Percentiles rank a stretch among this genome's conserved stretches.
Evolutionary conservation across 2,329 filamentous ascomycete species (phyloP).

Genomic region (Cladosporium sp.): DNA sequence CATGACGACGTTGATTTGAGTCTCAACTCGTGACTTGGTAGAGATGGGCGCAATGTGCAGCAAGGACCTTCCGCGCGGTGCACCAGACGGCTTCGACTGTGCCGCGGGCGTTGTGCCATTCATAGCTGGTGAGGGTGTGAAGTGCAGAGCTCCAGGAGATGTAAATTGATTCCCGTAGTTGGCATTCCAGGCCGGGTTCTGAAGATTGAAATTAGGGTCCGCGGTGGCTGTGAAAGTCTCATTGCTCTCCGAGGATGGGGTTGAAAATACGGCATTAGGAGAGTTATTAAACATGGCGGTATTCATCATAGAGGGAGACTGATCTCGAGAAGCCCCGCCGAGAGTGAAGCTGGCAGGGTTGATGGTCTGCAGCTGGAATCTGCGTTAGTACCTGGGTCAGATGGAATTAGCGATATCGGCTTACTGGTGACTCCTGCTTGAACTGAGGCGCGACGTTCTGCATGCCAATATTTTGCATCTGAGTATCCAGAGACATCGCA

Average conservation of each 20-base stretch:
- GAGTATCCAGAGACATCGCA: constrained; percentile 24
- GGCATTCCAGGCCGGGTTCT: constrained; percentile 28
- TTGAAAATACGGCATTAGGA: constrained; percentile 31
- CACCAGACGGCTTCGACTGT: constrained; percentile 8
- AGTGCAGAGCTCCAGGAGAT: constrained; percentile 26
- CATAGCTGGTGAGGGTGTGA: constrained; percentile 31
- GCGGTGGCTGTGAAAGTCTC: constrained; percentile 27
- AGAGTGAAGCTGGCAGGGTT: constrained; percentile 30
- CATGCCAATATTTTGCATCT: constrained; percentile 18
- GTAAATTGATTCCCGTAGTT: constrained; percentile 23
- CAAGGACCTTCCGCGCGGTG: constrained; percentile 21
- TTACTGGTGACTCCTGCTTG: constrained; percentile 25
- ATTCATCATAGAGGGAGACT: constrained; percentile 23
- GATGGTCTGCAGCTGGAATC: constrained; percentile 24
- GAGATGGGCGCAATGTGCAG: constrained; percentile 33
- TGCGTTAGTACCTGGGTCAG: neutral
- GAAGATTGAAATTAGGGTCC: constrained; percentile 21
- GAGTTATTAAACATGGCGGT: constrained; percentile 27
- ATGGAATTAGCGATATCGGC: constrained; percentile 3
- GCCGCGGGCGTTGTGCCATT: constrained; percentile 23
- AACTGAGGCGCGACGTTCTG: constrained; percentile 18
- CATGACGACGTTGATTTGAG: constrained; percentile 85
- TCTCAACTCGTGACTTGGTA: constrained; percentile 85
- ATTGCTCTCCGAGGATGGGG: constrained; percentile 30
- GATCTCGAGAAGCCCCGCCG: constrained; percentile 23